Evolutionary conservation across 1,284 basidiomycete genomes (phyloP).

Genomic region (Schizopora paradoxa): DNA sequence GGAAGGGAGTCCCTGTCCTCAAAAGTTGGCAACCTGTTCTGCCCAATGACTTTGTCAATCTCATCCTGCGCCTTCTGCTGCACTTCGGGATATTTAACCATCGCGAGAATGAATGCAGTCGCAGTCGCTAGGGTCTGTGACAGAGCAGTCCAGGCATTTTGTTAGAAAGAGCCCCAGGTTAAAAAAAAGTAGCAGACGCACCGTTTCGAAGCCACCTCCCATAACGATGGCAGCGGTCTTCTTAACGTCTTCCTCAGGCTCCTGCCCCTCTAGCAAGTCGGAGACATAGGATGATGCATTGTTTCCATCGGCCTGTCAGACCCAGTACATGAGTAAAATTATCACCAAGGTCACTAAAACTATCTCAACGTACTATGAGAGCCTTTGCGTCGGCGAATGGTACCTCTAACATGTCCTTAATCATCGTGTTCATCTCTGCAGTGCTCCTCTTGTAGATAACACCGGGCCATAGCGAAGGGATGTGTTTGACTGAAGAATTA

Average conservation of each 20-base stretch:
- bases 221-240: slow-evolving; percentile 49
- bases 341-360: slow-evolving; percentile 6
- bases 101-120: slow-evolving; percentile 48
- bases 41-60: slow-evolving; percentile 55
- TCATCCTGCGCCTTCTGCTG: slow-evolving; percentile 53
- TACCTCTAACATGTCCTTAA: slow-evolving; percentile 58
- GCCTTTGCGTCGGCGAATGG: not conserved
- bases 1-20: slow-evolving; percentile 55
- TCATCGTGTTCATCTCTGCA: slow-evolving; percentile 45
- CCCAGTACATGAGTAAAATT: slow-evolving; percentile 12
- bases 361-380: not conserved
- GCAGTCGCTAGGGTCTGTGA: slow-evolving; percentile 44
- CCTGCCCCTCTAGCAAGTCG: slow-evolving; percentile 41
- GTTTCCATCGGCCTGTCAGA: slow-evolving; percentile 49
- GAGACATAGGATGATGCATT: slow-evolving; percentile 49
- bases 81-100: slow-evolving; percentile 46
- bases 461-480: not conserved
- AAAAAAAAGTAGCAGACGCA: slow-evolving; percentile 24
- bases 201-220: slow-evolving; percentile 33
- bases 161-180: too few species aligned
- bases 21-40: slow-evolving; percentile 55
- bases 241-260: slow-evolving; percentile 52
- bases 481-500: not conserved
- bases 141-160: too few species aligned
- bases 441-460: slow-evolving; percentile 40